Evolutionary conservation across 495 filamentous ascomycete species (phyloP).

Genomic region (Pseudoneurospora amorphoporcata): DNA sequence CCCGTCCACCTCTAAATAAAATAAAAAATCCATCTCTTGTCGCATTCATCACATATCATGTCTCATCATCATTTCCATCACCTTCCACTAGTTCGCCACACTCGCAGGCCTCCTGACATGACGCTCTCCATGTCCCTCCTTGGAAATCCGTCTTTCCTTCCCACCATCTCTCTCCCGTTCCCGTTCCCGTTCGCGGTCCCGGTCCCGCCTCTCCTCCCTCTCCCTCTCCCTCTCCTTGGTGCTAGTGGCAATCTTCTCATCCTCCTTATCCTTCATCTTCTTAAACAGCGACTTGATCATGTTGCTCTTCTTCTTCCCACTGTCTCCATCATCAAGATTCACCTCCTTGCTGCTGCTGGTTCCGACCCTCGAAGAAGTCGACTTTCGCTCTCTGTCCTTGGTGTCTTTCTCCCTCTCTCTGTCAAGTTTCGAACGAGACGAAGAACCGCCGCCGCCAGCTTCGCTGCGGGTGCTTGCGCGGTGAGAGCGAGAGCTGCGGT

Average conservation of each 20-base stretch:
- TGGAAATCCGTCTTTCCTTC: background rate
- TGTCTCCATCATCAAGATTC: slow-evolving; percentile 7
- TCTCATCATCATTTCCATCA: background rate
- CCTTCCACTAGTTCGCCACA: background rate
- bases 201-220: background rate
- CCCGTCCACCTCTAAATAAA: background rate
- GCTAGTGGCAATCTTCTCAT: slow-evolving; percentile 9
- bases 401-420: slow-evolving; percentile 2
- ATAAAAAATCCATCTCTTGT: background rate
- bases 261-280: slow-evolving; percentile 36
- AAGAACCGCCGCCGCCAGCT: background rate
- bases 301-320: slow-evolving; percentile 36
- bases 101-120: background rate
- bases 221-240: slow-evolving; percentile 1
- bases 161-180: slow-evolving; percentile 9
- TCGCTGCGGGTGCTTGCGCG: slow-evolving; percentile 19
- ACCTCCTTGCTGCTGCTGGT: slow-evolving; percentile 14
- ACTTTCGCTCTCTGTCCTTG: slow-evolving; percentile 6
- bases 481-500: slow-evolving; percentile 19
- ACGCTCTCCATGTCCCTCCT: background rate
- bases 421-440: background rate
- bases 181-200: background rate
- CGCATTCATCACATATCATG: background rate
- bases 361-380: background rate
- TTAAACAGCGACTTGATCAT: slow-evolving; percentile 44